phyloP scores from a whole-genome alignment of 2,329 filamentous ascomycete genomes.

The Phaeosphaeria sp. region DNA sequence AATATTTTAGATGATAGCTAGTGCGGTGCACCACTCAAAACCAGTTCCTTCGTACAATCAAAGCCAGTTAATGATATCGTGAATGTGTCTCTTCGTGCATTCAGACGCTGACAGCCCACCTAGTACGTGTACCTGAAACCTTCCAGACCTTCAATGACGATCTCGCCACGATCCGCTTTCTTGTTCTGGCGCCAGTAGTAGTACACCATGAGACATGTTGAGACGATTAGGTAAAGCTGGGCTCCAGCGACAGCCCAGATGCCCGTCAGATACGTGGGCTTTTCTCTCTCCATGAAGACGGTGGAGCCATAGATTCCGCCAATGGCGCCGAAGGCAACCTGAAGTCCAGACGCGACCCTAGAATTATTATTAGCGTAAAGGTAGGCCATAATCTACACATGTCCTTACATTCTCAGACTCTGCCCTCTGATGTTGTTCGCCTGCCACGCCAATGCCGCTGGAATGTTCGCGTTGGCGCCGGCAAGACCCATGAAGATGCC shows the following conservation, averaged over 20 bases:
- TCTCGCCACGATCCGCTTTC: slow-evolving; percentile 18
- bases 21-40: too few species aligned
- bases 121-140: slow-evolving; percentile 24
- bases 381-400: neutral
- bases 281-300: slow-evolving; percentile 39
- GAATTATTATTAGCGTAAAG: neutral
- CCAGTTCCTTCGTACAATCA: too few species aligned
- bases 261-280: slow-evolving; percentile 30
- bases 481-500: slow-evolving; percentile 57
- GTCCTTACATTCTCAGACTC: slow-evolving; percentile 20
- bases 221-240: slow-evolving; percentile 25
- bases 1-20: too few species aligned
- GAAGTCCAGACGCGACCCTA: slow-evolving; percentile 37
- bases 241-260: slow-evolving; percentile 32
- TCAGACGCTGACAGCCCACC: neutral
- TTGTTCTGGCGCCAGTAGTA: slow-evolving; percentile 17
- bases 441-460: slow-evolving; percentile 46
- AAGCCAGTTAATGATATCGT: too few species aligned
- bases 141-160: slow-evolving; percentile 18
- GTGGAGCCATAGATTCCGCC: slow-evolving; percentile 41
- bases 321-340: slow-evolving; percentile 41
- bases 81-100: neutral
- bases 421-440: slow-evolving; percentile 19
- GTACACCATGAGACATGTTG: slow-evolving; percentile 9
- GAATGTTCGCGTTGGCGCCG: slow-evolving; percentile 60